Evolutionary conservation across 148 eudicot species (phyloP).

Genomic region (Talinum fruticosum): DNA sequence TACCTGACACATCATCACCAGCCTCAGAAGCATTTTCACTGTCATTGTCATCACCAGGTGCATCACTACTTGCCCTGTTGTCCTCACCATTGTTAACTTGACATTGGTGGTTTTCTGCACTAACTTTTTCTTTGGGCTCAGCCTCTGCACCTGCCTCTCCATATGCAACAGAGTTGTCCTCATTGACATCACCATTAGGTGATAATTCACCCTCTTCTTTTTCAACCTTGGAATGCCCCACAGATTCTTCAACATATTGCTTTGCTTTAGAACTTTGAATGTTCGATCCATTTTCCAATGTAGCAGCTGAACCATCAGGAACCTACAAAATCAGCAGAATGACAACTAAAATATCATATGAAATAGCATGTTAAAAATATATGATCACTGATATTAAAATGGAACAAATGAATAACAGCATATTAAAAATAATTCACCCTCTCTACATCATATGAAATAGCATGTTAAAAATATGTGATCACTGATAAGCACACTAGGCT

Average conservation of each 20-base stretch:
- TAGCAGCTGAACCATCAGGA: constrained; percentile 36
- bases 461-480: not conserved
- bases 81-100: constrained; percentile 41
- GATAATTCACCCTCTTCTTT: constrained; percentile 91
- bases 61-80: constrained; percentile 50
- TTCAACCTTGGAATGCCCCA: constrained; percentile 51
- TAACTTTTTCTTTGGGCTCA: constrained; percentile 33
- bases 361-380: not conserved
- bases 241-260: constrained; percentile 35
- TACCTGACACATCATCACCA: constrained; percentile 70
- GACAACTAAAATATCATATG: constrained; percentile 9
- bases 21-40: constrained; percentile 76
- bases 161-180: constrained; percentile 44
- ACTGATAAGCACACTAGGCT: not conserved
- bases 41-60: constrained; percentile 79
- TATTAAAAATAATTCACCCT: no score
- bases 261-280: constrained; percentile 34
- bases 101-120: constrained; percentile 31
- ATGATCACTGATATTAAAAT: not conserved
- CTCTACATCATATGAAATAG: not conserved
- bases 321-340: constrained; percentile 38
- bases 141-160: constrained; percentile 34
- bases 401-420: not conserved
- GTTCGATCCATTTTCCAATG: constrained; percentile 40
- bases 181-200: constrained; percentile 66